Base-by-base conservation (phyloP, 495 filamentous ascomycete species). In the Bathelium albidoporum region DNA sequence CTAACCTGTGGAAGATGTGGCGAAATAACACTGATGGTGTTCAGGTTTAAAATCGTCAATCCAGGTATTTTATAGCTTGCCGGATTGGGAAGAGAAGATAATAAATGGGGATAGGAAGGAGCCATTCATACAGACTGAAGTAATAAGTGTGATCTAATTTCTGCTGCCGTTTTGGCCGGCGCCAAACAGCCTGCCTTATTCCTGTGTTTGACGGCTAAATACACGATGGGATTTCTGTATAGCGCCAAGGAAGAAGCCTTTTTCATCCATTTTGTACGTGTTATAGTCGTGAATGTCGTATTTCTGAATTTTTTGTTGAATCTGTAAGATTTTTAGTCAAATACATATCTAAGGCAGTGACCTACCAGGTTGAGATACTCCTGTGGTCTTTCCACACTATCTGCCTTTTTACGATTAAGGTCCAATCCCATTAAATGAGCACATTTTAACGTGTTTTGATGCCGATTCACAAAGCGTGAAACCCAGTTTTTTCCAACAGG, bases 1-100 rank as follows among this genome's bases (percentile, higher is more conserved):
- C 61, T 26, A 64, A 1, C 62, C 52, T 12, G 29, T 65, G 36
- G 62, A 36, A 20, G 58, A 58, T 20, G 36, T 11, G 1, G 45
- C 20, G 22, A 66, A 59, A 31, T 49, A 2, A 62, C 39, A 26
- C 16, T 26, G 1, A 7, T 63, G 29, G 44, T 31, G 1, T n/a
- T n/a, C 7, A 3, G 7, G 18, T 58, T 60, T 24, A 5, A 63
- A 29, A 60, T 58, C 44, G 36, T 63, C 14, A 12, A 34, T 14
- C 61, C 43, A 63, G 1, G 2, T 7, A 16, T 59, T 31, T 20
- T 63, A 20, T 31, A 63, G 1, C 18, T 60, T 34, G 49, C 44
- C 26, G 16, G 32, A 20, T n/a, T 1, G 20, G 1, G 52, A 45
- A 28, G 26, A 16, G 31, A 58, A 63, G 14, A 63, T 63, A 11